Conservation (phyloP, 805 yeast genomes). For the Hanseniaspora singularis region DNA sequence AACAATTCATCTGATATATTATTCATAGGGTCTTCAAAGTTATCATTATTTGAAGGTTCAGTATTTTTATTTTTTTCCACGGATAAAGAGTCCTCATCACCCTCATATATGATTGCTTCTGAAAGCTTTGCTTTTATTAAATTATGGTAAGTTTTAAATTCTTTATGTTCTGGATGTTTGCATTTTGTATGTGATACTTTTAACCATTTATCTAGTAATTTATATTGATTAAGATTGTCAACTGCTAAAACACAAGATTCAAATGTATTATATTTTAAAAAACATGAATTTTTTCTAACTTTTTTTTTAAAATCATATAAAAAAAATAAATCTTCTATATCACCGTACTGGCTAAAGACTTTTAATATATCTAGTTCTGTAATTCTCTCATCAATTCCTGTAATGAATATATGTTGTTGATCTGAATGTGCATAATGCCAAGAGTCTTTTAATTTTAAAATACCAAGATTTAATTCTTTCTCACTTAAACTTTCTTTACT, state of each 20-base stretch:
- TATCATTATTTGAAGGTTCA: not conserved
- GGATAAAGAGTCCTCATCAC: not conserved
- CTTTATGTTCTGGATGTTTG: constrained; percentile 35
- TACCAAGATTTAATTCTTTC: constrained; percentile 51
- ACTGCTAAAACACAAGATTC: constrained; percentile 72
- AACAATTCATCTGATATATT: not conserved
- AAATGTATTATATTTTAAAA: constrained; percentile 70
- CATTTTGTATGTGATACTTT: constrained; percentile 65
- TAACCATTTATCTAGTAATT: constrained; percentile 38
- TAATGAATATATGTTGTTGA: constrained; percentile 67
- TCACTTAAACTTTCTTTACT: constrained; percentile 32
- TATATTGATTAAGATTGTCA: constrained; percentile 71
- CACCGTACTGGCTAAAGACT: constrained; percentile 81
- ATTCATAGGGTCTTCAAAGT: constrained; percentile 10
- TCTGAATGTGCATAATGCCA: constrained; percentile 84
- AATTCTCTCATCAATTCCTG: constrained; percentile 51
- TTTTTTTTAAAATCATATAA: constrained; percentile 56
- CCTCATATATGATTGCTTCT: constrained; percentile 22
- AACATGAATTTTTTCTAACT: constrained; percentile 63
- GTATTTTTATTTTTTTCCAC: not conserved
- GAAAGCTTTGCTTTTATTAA: constrained; percentile 27
- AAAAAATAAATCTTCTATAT: constrained; percentile 64
- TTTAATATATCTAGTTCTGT: constrained; percentile 65
- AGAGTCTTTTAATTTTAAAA: constrained; percentile 46
- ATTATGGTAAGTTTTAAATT: constrained; percentile 38